Conservation (phyloP, 208 protist genomes). For the Leishmania arabica region DNA sequence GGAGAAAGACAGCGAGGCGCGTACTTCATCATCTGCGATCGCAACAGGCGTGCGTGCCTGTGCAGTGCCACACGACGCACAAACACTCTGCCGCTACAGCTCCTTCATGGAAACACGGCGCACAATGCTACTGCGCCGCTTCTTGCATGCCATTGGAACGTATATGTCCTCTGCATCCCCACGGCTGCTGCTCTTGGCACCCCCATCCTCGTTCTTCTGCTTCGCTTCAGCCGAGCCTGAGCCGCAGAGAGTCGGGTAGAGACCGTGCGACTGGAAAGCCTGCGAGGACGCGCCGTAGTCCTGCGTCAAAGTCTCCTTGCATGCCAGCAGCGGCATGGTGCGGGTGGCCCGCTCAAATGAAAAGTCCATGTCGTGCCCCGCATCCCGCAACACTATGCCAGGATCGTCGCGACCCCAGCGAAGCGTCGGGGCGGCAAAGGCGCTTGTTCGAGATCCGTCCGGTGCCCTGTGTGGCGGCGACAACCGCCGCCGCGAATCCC, state of each 20-base stretch:
- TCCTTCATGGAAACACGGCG: constrained; percentile 8
- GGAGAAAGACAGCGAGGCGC: neutral
- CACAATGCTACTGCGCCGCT: constrained; percentile 16
- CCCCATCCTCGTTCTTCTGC: neutral
- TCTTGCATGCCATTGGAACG: constrained; percentile 18
- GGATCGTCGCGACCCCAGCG: constrained; percentile 29
- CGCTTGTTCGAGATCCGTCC: too few species aligned
- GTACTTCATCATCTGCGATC: neutral
- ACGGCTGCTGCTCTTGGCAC: neutral
- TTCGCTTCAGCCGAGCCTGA: neutral
- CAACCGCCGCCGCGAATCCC: neutral
- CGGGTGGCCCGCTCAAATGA: constrained; percentile 22
- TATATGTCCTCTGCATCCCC: constrained; percentile 1
- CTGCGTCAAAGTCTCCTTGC: constrained; percentile 14
- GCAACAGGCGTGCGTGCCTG: neutral
- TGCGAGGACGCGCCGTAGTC: neutral
- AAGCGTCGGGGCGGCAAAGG: neutral
- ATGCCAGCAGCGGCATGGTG: constrained; percentile 19
- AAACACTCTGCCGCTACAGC: neutral
- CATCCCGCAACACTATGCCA: constrained; percentile 16
- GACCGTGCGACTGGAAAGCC: neutral
- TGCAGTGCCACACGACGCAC: neutral
- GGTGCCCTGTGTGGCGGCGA: neutral
- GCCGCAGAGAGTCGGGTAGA: neutral
- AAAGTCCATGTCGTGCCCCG: constrained; percentile 25